These are phyloP conservation scores for Chaetomiaceae sp. DNA, from an alignment of 2,329 filamentous ascomycete genomes.

Conservation along the genomic window DNA sequence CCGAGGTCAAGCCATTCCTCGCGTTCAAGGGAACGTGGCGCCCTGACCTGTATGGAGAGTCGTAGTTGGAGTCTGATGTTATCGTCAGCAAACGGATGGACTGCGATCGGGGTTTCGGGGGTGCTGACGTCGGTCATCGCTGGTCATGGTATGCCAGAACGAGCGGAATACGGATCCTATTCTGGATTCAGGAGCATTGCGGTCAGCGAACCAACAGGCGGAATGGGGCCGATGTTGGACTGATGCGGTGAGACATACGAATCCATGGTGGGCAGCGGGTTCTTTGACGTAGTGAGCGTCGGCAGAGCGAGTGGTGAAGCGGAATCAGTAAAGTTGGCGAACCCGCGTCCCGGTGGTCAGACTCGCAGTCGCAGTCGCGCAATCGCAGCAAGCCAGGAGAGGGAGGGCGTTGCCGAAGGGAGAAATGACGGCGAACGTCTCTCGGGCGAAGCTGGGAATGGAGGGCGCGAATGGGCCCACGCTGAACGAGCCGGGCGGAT, in stretches of 20 bases:
- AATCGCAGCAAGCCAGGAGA: not conserved
- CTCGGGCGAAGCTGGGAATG: not conserved
- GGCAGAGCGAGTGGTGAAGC: too few species aligned
- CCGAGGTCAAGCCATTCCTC: constrained; percentile 74
- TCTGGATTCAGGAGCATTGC: constrained; percentile 35
- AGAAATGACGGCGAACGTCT: not conserved
- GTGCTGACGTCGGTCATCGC: constrained; percentile 61
- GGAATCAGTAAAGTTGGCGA: not conserved
- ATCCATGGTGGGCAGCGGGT: constrained; percentile 14
- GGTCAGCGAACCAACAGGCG: constrained; percentile 24
- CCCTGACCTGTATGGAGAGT: constrained; percentile 88
- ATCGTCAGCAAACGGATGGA: constrained; percentile 21
- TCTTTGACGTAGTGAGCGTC: not conserved
- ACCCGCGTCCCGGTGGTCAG: not conserved
- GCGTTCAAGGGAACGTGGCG: constrained; percentile 77
- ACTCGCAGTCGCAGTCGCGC: not conserved
- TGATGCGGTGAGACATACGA: constrained; percentile 14
- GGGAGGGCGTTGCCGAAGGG: not conserved
- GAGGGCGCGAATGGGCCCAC: not conserved
- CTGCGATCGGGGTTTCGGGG: not conserved
- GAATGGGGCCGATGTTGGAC: too few species aligned
- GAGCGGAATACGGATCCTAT: constrained; percentile 72
- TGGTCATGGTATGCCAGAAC: constrained; percentile 91
- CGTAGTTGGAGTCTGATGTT: constrained; percentile 73
- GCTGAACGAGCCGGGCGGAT: not conserved